These are phyloP conservation scores for Rhododendron williamsianum DNA, from an alignment of 148 eudicot genomes.

Conservation along the genomic window DNA sequence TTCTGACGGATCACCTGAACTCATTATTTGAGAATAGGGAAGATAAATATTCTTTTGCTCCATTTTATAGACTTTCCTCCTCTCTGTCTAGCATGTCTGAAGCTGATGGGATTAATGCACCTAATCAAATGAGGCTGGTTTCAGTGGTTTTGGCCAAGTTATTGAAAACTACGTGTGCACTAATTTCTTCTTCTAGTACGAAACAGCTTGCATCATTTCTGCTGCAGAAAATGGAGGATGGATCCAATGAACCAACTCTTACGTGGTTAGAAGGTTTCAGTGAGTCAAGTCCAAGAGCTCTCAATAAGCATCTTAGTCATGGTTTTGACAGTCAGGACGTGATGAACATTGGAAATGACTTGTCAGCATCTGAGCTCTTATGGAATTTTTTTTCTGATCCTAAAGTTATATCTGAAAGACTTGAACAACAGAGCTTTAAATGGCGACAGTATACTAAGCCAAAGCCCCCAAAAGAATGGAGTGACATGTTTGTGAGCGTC, in stretches of 20 bases:
- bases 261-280: conserved; percentile 38
- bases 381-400: conserved; percentile 44
- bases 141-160: conserved; percentile 36
- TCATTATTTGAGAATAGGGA: conserved; percentile 26
- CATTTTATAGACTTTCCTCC: conserved; percentile 21
- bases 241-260: conserved; percentile 27
- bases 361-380: conserved; percentile 36
- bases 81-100: conserved; percentile 21
- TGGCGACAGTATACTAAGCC: conserved; percentile 38
- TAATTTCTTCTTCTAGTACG: conserved; percentile 42
- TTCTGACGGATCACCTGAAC: conserved; percentile 38
- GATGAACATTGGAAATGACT: conserved; percentile 22
- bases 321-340: conserved; percentile 19
- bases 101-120: conserved; percentile 19
- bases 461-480: conserved; percentile 61
- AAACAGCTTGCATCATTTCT: conserved; percentile 60
- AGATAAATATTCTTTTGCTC: conserved; percentile 14
- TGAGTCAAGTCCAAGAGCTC: conserved; percentile 21
- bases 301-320: conserved; percentile 22
- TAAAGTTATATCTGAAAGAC: conserved; percentile 32
- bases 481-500: conserved; percentile 38
- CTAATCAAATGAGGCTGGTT: conserved; percentile 28
- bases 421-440: conserved; percentile 39
- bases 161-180: conserved; percentile 33
- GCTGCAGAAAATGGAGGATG: conserved; percentile 44